Evolutionary conservation across 2,329 filamentous ascomycete genomes (phyloP).

Genomic region (Geoglossum cookeanum): DNA sequence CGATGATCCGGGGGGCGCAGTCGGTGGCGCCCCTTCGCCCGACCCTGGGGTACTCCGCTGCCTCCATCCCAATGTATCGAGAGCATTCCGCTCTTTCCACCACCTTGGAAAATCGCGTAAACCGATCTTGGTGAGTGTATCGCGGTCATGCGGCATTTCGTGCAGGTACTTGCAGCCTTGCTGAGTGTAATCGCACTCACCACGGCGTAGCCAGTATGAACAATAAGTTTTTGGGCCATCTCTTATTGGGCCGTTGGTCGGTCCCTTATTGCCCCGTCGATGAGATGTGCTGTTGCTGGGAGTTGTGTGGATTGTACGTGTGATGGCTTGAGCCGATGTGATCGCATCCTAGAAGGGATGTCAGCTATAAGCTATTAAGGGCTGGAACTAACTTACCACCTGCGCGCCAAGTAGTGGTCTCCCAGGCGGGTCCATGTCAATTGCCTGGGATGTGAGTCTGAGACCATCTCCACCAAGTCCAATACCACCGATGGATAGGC

Average conservation of each 20-base stretch:
- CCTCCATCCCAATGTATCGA: background rate
- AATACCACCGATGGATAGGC: background rate
- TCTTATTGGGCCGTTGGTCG: background rate
- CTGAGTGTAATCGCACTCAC: conserved; percentile 67
- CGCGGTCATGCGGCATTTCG: conserved; percentile 58
- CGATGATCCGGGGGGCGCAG: background rate
- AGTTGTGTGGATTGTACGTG: background rate
- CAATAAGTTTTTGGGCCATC: conserved; percentile 50
- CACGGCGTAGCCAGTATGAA: conserved; percentile 76
- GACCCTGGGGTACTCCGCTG: background rate
- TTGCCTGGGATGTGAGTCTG: background rate
- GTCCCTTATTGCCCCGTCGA: no score
- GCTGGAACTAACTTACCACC: background rate
- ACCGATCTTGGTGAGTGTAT: conserved; percentile 49
- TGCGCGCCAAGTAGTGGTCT: background rate
- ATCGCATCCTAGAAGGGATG: background rate
- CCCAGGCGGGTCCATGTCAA: background rate
- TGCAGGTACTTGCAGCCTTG: conserved; percentile 81
- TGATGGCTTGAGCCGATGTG: background rate
- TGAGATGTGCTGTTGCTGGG: background rate
- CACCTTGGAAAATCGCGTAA: conserved; percentile 37
- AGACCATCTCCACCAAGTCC: background rate
- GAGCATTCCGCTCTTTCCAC: conserved; percentile 19
- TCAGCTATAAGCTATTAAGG: background rate
- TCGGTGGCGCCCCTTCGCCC: background rate